Base-by-base conservation (phyloP, 768 basidiomycete genomes). In the Tephrocybe sp. region DNA sequence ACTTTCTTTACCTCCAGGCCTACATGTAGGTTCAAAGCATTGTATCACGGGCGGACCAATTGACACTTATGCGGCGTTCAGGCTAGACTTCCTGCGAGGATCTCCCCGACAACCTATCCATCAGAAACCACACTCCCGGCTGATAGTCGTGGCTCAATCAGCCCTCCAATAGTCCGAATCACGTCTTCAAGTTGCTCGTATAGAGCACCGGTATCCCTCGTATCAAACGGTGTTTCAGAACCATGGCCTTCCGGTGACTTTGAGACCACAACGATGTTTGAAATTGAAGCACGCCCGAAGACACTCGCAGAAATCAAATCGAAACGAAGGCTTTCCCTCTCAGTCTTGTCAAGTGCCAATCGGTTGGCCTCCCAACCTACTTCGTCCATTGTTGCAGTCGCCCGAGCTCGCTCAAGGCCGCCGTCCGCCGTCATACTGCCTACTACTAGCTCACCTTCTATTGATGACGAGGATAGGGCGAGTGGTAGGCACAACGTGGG, bases 241-340 rank as follows among this genome's bases (percentile, higher is more conserved):
- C 24, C n/a, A 4, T 3, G 24, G n/a, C 11, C n/a, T n/a, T n/a
- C n/a, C n/a, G n/a, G 30, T 29, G 19, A 13, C n/a, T 33, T 37
- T 19, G 30, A 43, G 9, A 22, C 34, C n/a, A 23, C n/a, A 18
- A 45, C 29, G 18, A 37, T 34, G 18, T 42, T 44, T 8, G 48
- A 52, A 37, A 49, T 48, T 3, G 50, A 53, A 46, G 49, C 63
- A 41, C 64, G 57, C 52, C 65, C 59, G 24, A 67, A 61, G 46
- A 68, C 63, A 24, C 56, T 69, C 3, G 57, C 64, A 45, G 68
- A 71, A 58, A 70, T 71, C 44, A 68, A 67, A 54, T 65, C 66
- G 43, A 69, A 61, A 50, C 65, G 69, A 33, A 66, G 67, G 27
- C 61, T 71, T 38, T 71, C 72, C 12, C 62, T 72, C 46, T 65